phyloP scores from a whole-genome alignment of 2,329 filamentous ascomycete genomes.

The Gnomoniopsis sp. region DNA sequence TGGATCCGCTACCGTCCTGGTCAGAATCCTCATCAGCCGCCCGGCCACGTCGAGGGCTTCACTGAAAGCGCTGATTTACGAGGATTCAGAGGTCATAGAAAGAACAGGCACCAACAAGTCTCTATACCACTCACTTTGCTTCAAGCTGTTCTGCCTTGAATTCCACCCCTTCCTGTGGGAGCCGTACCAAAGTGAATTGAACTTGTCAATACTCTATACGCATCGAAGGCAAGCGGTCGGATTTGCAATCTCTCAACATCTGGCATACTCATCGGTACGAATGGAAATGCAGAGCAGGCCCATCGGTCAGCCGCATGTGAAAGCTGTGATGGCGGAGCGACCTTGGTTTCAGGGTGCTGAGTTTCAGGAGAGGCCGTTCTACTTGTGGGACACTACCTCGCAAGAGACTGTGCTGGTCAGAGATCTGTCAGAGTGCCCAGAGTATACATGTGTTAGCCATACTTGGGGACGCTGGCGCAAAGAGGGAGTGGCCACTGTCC shows the following conservation, averaged over 20 bases:
- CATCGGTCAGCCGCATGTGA: too few species aligned
- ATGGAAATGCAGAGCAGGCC: too few species aligned
- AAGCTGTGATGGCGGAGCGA: too few species aligned
- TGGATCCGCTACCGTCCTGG: too few species aligned
- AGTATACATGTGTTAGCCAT: not conserved
- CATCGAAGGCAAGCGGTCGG: not conserved
- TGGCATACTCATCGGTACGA: not conserved
- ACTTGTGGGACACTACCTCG: not conserved
- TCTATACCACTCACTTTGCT: not conserved
- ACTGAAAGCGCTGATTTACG: too few species aligned
- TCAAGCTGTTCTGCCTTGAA: not conserved
- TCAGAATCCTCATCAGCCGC: not conserved
- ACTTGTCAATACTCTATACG: not conserved
- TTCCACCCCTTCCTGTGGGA: not conserved
- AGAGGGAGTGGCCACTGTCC: not conserved
- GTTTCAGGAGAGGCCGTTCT: not conserved
- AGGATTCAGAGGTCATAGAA: not conserved
- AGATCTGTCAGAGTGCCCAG: not conserved
- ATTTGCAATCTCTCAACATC: not conserved
- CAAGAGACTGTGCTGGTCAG: not conserved
- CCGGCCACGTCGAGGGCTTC: too few species aligned
- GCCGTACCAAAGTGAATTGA: not conserved
- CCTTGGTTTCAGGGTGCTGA: not conserved
- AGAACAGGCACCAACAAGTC: not conserved
- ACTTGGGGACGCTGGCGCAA: constrained; percentile 1